These are phyloP conservation scores for Trypanosoma melophagium DNA, from an alignment of 208 protist species.

Conservation along the genomic window DNA sequence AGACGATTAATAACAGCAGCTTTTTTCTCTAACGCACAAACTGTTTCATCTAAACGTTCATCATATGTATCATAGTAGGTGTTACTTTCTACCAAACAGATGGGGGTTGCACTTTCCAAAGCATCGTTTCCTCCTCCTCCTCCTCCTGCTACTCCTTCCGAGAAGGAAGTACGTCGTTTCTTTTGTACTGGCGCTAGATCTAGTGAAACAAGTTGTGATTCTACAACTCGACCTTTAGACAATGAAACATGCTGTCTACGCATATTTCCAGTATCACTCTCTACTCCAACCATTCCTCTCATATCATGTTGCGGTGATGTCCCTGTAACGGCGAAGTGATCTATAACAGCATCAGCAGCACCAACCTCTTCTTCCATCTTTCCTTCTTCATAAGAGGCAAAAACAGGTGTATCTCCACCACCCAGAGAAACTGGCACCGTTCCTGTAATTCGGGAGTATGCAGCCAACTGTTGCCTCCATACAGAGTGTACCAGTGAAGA, in stretches of 20 bases:
- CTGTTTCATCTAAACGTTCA: slow-evolving; percentile 53
- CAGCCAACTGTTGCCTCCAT: slow-evolving; percentile 2
- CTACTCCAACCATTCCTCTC: slow-evolving; percentile 2
- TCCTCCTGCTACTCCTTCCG: neutral
- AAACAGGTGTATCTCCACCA: neutral
- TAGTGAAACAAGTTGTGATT: slow-evolving; percentile 10
- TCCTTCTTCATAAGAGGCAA: slow-evolving; percentile 1
- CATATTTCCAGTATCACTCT: neutral
- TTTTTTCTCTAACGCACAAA: slow-evolving; percentile 52
- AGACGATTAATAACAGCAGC: slow-evolving; percentile 13
- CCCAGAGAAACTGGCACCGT: neutral
- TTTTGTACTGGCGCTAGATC: slow-evolving; percentile 10
- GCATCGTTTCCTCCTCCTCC: neutral
- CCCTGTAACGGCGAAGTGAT: too few species aligned
- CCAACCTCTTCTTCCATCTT: neutral
- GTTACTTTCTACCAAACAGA: slow-evolving; percentile 12
- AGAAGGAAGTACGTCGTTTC: slow-evolving; percentile 7
- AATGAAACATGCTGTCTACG: neutral
- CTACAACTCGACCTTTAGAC: slow-evolving; percentile 1
- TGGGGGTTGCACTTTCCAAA: neutral
- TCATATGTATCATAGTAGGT: slow-evolving; percentile 67
- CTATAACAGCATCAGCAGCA: too few species aligned
- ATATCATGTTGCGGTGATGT: too few species aligned
- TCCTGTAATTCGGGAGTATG: neutral
- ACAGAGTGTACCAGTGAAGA: neutral